Base-by-base conservation (phyloP, 225 moss, liverwort and hornwort species). In the Polytrichum commune region DNA sequence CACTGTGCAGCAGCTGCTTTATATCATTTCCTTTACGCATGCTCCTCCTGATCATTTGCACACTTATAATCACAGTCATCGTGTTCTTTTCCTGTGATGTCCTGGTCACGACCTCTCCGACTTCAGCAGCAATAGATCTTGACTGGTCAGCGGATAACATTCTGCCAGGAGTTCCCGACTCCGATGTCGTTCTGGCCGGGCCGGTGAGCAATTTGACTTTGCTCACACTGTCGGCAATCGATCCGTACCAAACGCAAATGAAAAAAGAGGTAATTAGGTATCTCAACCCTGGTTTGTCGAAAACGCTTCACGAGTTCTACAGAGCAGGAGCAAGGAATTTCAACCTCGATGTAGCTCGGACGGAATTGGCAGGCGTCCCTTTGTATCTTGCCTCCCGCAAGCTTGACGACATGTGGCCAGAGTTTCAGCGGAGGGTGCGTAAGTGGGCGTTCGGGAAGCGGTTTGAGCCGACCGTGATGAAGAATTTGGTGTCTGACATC, bases 201-300 rank as follows among this genome's bases (percentile, higher is more conserved):
- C 22, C n/a, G 13, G 10, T 5, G 33, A 19, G 29, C 27, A 55
- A 69, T 55, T 20, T 8, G 69, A 25, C 55, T 18, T 29, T 69
- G 55, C 69, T 69, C 29, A 58, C 18, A 30, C n/a, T 69, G 20
- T 69, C 69, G 29, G 69, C 69, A 69, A 5, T 55, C 27, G 69
- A 69, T 27, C 69, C 69, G 9, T 28, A 7, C 8, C 69, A 69
- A 28, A 7, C 27, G 57, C 18, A 19, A 18, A 19, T 69, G 69
- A 27, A 28, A 55, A 29, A 16, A 58, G 8, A 58, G 46, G 26
- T 58, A 18, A 69, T 27, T 22, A 55, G n/a, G 28, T 56, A 58
- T 55, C 69, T 69, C 27, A 26, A 58, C 27, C 54, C 54, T 27
- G 2, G 6, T 27, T 32, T 55, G 24, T 27, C 55, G 57, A 56